These are phyloP conservation scores for Apiotrichum veenhuisii DNA, from an alignment of 1,284 basidiomycete genomes.

Conservation along the genomic window DNA sequence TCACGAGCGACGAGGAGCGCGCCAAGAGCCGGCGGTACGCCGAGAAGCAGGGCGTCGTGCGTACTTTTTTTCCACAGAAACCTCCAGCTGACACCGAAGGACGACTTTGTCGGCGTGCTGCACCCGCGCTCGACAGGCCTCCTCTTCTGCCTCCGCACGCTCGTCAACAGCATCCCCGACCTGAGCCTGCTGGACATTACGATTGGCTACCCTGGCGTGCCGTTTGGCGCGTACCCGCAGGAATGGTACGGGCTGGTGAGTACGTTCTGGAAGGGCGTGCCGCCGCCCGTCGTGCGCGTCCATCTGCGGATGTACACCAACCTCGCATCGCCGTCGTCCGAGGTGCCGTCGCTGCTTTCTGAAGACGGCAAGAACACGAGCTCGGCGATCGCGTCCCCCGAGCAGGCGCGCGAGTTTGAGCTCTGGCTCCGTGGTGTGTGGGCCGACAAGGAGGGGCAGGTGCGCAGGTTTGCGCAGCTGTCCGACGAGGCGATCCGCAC, in stretches of 20 bases:
- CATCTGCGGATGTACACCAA: conserved; percentile 70
- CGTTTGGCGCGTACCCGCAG: conserved; percentile 49
- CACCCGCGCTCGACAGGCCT: conserved; percentile 88
- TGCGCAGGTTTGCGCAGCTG: conserved; percentile 59
- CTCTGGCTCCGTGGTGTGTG: conserved; percentile 76
- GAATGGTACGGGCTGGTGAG: conserved; percentile 67
- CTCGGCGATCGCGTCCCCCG: conserved; percentile 54
- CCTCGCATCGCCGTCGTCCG: conserved; percentile 46
- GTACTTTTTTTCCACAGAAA: conserved; percentile 48
- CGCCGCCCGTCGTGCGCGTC: conserved; percentile 81
- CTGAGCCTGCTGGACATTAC: conserved; percentile 84
- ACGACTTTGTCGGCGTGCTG: conserved; percentile 72
- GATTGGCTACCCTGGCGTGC: conserved; percentile 77
- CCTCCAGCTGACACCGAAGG: too few relatives aligned
- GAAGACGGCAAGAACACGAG: background rate
- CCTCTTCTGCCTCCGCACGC: conserved; percentile 74
- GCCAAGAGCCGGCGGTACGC: conserved; percentile 73
- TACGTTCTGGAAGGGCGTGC: conserved; percentile 74
- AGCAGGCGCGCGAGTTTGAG: conserved; percentile 71
- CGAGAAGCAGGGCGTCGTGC: conserved; percentile 42
- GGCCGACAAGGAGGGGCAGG: conserved; percentile 74
- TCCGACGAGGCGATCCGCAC: background rate
- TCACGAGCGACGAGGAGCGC: conserved; percentile 75
- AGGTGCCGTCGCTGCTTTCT: conserved; percentile 17
- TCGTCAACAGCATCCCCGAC: conserved; percentile 70